Percentiles rank a stretch among this genome's conserved stretches.
These are phyloP conservation scores for Penicillium nordicum DNA, from an alignment of 2,329 filamentous ascomycete genomes.

Conservation along the genomic window DNA sequence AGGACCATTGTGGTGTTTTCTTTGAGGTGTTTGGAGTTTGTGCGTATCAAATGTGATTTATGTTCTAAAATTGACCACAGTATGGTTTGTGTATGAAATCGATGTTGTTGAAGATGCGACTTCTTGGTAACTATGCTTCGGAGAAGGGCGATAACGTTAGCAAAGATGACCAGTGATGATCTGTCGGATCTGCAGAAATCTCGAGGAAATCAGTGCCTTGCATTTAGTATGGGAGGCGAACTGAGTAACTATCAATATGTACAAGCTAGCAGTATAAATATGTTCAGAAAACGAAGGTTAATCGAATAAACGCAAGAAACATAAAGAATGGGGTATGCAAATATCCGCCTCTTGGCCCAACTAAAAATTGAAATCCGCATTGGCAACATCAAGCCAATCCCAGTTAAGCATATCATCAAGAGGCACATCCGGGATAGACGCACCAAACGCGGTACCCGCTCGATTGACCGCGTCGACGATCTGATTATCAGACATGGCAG, in stretches of 20 bases:
- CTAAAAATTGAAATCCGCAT: conserved; percentile 30
- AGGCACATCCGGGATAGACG: conserved; percentile 54
- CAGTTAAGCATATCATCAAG: conserved; percentile 59
- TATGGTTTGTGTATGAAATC: neutral
- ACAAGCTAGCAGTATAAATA: neutral
- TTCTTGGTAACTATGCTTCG: neutral
- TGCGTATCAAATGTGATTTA: no score
- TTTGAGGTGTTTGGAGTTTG: no score
- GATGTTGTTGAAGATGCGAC: neutral
- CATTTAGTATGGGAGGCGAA: neutral
- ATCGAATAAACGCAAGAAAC: neutral
- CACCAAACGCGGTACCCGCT: conserved; percentile 58
- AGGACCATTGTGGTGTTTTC: no score
- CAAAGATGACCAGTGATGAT: neutral
- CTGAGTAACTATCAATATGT: neutral
- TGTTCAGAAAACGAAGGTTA: neutral
- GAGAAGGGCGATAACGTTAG: neutral
- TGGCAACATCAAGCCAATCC: conserved; percentile 53
- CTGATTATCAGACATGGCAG: conserved; percentile 67
- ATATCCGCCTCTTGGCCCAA: neutral
- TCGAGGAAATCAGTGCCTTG: no score
- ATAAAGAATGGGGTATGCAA: neutral
- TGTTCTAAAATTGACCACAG: no score
- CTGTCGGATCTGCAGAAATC: neutral
- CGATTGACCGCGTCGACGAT: conserved; percentile 64